phyloP scores from a whole-genome alignment of 139 green algal species.

The Picocystis salinarum region DNA sequence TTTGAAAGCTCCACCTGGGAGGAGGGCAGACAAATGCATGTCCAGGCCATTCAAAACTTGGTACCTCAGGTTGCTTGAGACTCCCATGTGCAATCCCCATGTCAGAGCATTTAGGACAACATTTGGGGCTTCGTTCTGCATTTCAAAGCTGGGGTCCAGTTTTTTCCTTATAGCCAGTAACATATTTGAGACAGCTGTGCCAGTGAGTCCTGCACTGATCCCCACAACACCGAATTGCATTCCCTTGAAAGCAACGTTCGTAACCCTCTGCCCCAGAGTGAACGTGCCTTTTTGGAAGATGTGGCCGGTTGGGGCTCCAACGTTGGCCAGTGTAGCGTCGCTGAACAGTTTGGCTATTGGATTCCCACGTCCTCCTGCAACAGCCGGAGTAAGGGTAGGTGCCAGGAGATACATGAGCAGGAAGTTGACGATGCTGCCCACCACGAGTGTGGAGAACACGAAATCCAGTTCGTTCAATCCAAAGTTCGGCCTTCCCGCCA shows the following conservation, averaged over 20 bases:
- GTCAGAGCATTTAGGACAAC: slow-evolving; percentile 61
- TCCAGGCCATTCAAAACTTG: slow-evolving; percentile 82
- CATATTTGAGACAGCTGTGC: slow-evolving; percentile 66
- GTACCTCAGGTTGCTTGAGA: slow-evolving; percentile 81
- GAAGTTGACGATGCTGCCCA: slow-evolving; percentile 93
- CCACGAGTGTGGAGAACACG: slow-evolving; percentile 86
- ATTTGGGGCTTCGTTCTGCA: slow-evolving; percentile 60
- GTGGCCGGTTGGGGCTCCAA: slow-evolving; percentile 39
- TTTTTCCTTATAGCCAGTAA: slow-evolving; percentile 44
- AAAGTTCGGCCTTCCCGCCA: slow-evolving; percentile 80
- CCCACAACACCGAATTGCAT: slow-evolving; percentile 62
- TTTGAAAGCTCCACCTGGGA: slow-evolving; percentile 52
- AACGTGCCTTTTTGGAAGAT: slow-evolving; percentile 74
- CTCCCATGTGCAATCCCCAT: slow-evolving; percentile 84
- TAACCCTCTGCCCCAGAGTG: slow-evolving; percentile 20
- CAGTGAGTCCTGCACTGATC: slow-evolving; percentile 57
- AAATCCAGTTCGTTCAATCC: slow-evolving; percentile 94
- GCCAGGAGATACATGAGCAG: slow-evolving; percentile 82
- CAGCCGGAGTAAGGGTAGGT: slow-evolving; percentile 22
- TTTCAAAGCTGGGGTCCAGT: slow-evolving; percentile 41
- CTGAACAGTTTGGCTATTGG: background rate
- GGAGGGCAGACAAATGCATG: slow-evolving; percentile 42
- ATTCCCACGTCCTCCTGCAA: background rate
- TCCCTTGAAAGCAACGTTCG: slow-evolving; percentile 56
- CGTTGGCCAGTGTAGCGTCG: background rate